Percentiles rank a stretch among this genome's conserved stretches.
phyloP scores from a whole-genome alignment of 2,329 filamentous ascomycete genomes.

The Pestalotiopsis sp. region DNA sequence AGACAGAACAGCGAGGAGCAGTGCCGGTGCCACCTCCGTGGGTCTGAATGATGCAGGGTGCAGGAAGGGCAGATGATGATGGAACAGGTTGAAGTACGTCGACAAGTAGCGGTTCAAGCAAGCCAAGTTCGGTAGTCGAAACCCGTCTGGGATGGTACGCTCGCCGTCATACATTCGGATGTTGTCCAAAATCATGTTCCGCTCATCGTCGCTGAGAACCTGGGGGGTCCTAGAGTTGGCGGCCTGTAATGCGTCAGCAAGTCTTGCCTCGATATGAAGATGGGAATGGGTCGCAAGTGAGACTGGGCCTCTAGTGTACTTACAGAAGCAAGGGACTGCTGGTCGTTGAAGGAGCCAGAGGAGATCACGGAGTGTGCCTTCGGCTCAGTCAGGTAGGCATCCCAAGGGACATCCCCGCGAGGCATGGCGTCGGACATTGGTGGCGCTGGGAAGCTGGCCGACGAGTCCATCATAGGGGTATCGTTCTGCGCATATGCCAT shows the following conservation, averaged over 20 bases:
- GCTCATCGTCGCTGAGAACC: conserved; percentile 81
- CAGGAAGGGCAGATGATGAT: conserved; percentile 94
- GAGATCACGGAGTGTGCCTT: conserved; percentile 78
- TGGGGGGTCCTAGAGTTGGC: conserved; percentile 75
- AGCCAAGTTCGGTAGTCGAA: conserved; percentile 80
- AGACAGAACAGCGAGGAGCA: conserved; percentile 87
- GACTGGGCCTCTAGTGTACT: conserved; percentile 56
- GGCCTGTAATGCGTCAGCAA: conserved; percentile 71
- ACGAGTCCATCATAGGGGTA: conserved; percentile 74
- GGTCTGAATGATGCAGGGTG: conserved; percentile 91
- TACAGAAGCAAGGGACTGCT: conserved; percentile 63
- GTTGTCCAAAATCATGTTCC: conserved; percentile 82
- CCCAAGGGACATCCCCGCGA: conserved; percentile 84
- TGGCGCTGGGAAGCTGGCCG: conserved; percentile 71
- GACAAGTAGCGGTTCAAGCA: conserved; percentile 90
- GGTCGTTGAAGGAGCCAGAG: conserved; percentile 66
- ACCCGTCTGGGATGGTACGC: conserved; percentile 82
- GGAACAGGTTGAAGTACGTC: conserved; percentile 96
- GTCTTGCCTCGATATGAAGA: conserved; percentile 68
- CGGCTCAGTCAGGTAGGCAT: conserved; percentile 78
- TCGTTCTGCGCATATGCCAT: conserved; percentile 70
- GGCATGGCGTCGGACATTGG: conserved; percentile 67
- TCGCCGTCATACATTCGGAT: conserved; percentile 82
- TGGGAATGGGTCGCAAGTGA: conserved; percentile 49
- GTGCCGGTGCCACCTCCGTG: conserved; percentile 75